Base-by-base conservation (phyloP, 768 basidiomycete species). In the Panus rudis region DNA sequence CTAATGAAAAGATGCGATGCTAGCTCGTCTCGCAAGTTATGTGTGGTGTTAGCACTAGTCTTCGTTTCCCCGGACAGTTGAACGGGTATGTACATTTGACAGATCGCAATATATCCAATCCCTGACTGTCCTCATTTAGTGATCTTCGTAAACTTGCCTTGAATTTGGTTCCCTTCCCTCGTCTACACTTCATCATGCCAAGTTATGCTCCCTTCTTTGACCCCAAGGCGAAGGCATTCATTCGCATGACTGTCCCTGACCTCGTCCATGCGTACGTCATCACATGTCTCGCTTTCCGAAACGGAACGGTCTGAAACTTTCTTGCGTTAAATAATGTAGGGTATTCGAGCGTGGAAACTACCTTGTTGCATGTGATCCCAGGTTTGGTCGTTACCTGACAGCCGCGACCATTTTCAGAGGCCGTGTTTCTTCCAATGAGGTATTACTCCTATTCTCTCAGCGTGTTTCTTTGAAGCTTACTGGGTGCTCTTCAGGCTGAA, bases 131-230 rank as follows among this genome's bases (percentile, higher is more conserved):
- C 28, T 48, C 32, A 16, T 43, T 17, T 48, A 88, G 85, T 34
- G 91, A 93, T 56, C 68, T 93, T 26, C 79, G 91, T 43, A 93
- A 93, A 61, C 76, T 98, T 34, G 88, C 79, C 37, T 83, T 94
- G 78, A 98, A 98, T 64, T 75, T 97, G 41, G 73, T 98, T 48
- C 94, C 94, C 0, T 99, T 98, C 76, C 94, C 94, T 52, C 91
- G 92, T 47, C 85, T 86, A 62, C 94, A 99, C 62, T 99, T 97
- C 78, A 76, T 99, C 54, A 87, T 91, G 71, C 90, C 91, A 38
- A 92, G 90, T 51, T 96, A 92, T 60, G 92, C 91, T 0, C 96
- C 96, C 1, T 79, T 98, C 53, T 79, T 75, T 49, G 77, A 90
- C 51, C 71, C 78, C 3, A 78, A 77, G 42, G 70, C 79, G 1